Evolutionary conservation across 2,329 filamentous ascomycete genomes (phyloP).

Genomic region (Monilinia laxa): DNA sequence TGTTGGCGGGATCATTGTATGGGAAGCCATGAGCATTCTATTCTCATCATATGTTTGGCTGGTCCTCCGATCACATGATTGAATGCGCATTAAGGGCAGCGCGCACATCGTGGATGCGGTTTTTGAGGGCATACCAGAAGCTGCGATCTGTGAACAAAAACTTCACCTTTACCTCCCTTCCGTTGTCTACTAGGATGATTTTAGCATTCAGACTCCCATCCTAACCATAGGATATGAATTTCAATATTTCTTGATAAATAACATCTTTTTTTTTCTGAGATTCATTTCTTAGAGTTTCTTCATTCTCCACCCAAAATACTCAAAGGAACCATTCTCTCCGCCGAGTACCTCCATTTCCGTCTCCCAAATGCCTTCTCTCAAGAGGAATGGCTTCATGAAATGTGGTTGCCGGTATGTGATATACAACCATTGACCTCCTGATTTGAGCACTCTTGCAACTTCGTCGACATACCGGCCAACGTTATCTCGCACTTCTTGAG

Average conservation of each 20-base stretch:
- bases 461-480: slow-evolving; percentile 51
- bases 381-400: slow-evolving; percentile 47
- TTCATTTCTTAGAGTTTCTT: slow-evolving; percentile 2
- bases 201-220: neutral
- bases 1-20: too few species aligned
- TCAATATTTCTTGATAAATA: too few species aligned
- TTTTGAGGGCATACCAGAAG: too few species aligned
- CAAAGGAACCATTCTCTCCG: slow-evolving; percentile 15
- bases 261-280: neutral
- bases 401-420: slow-evolving; percentile 56
- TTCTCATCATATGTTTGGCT: too few species aligned
- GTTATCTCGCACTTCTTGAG: slow-evolving; percentile 49
- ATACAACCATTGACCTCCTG: slow-evolving; percentile 51
- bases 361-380: slow-evolving; percentile 12
- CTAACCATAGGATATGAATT: too few species aligned
- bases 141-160: too few species aligned
- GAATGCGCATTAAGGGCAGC: too few species aligned
- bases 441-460: slow-evolving; percentile 49
- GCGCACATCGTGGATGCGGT: too few species aligned
- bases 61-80: too few species aligned
- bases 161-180: too few species aligned
- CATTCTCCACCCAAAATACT: slow-evolving; percentile 7
- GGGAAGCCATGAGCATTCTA: too few species aligned
- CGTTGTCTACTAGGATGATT: too few species aligned
- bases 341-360: slow-evolving; percentile 11